Evolutionary conservation across 306 rosid species (phyloP), one percentile per base, ranked within the genome.

Genomic region (Spatholobus suberectus): DNA sequence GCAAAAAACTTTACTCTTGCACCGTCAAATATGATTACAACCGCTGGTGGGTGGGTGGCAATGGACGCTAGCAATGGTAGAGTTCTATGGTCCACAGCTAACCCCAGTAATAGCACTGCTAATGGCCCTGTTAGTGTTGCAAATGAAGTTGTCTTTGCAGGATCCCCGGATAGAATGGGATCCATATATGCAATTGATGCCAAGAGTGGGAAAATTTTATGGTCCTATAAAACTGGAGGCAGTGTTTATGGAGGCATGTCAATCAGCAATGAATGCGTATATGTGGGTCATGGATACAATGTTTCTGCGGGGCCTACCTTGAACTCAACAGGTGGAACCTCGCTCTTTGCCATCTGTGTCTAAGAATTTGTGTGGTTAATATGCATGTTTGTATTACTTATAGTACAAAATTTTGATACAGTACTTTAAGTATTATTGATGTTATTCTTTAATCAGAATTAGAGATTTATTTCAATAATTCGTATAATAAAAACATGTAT

Each of bases 21-120:
- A 26, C 92, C 97, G 12, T 82, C 92, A 14, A 59, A 73, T 55
- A 63, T 38, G 47, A 89, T 13, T 44, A 88, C 93, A 18, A 84
- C 77, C 13, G 66, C 88, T 0, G 90, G 95, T 38, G 97, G 91
- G 21, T 93, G 97, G 97, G 94, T 93, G 27, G 95, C 91, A 10
- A 84, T 91, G 91, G 87, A 93, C 32, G 79, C 90, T 1, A 38
- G 41, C 9, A 85, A 35, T 12, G 92, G 95, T 10, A 77, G 75
- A 29, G 59, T 91, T 21, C 7, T 93, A 8, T 93, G 94, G 95
- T 80, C 90, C 37, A 89, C 71, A 0, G 89, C 89, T 17, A 89
- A 89, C 21, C 89, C 86, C 5, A 81, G 65, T 2, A 66, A 85
- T 0, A 86, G 79, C 4, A 75, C 81, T 0, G 81, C 92, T 13